Evolutionary conservation across 2,329 filamentous ascomycete genomes (phyloP), one percentile per base, ranked within the genome.

Genomic region (Fusarium setosum): DNA sequence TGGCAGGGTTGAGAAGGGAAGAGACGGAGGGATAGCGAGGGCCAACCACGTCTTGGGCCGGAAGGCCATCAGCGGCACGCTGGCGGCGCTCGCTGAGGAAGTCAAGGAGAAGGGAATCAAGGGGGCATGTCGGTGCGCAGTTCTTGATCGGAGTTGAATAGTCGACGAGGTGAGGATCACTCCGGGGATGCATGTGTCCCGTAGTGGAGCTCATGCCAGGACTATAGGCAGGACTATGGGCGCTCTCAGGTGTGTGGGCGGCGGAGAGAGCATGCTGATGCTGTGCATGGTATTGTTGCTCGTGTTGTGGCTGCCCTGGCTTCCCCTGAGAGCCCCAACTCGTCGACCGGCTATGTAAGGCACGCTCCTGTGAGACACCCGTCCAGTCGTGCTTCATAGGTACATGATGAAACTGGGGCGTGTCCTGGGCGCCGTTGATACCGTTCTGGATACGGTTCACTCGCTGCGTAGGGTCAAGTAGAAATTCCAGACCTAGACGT

Each of bases 21-120:
- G 90, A 90, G 56, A 96, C 91, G 57, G 90, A 92, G 2, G 93
- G 93, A 73, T 96, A 94, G 13, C 87, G 83, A 1, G 93, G 93
- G 0, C 92, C 93, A 8, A 92, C 84, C 9, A 95, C 85, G 41
- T 91, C 87, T 37, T 88, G 83, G 9, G 84, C 78, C 0, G 90
- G 81, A 1, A 88, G 83, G 5, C 92, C 92, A 60, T 92, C 85
- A 2, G 85, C 86, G 2, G 89, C 86, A 45, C 88, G 88, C 69
- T 90, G 86, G 34, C 84, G 86, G 31, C 91, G 87, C 69, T 92
- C 88, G 23, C 86, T 83, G 24, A 96, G 84, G 72, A 96, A 96
- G 73, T 94, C 90, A 21, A 95, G 84, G 41, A 97, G 84, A n/a
- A 97, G 86, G 38, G 82, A 83, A 73, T 97, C 94, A 2, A 97